Evolutionary conservation across 2,329 filamentous ascomycete species (phyloP), one percentile per base, ranked within the genome.

Genomic region (Fusarium agapanthi): DNA sequence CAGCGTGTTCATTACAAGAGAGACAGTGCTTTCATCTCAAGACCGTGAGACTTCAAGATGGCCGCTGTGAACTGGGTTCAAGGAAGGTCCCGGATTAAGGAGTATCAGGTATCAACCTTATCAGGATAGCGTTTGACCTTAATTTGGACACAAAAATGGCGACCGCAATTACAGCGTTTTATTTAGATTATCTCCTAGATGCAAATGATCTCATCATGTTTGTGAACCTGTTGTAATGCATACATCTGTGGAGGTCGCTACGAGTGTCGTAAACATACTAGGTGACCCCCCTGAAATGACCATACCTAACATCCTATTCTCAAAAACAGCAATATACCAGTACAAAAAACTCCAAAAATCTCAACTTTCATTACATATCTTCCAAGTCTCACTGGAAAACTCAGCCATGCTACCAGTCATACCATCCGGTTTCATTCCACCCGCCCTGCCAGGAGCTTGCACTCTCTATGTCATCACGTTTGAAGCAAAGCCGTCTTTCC

Each of bases 221-320:
- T 4, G 9, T 11, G 32, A 34, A 6, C 0, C 26, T 11, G 2
- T 35, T 7, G 18, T 22, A 8, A 28, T 6, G 9, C 6, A n/a
- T 28, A 26, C 3, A 38, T n/a, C 9, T 10, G 20, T 7, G 4
- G 24, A 37, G 6, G 24, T 38, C 2, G 24, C 20, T 22, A 4
- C 5, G 7, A 7, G 11, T 26, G 32, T 35, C 18, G 3, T 30
- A 8, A 1, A 9, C 14, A 4, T 9, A n/a, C 11, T 1, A 18
- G 7, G 20, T 28, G 7, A n/a, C 1, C 8, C 24, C 20, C 50
- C 24, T 40, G 50, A 40, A 28, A 28, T 28, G 32, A 13, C 14
- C 20, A 28, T 53, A 14, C 10, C 50, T 5, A 10, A 18, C 24
- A 38, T 10, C 6, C 11, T 20, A 7, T 40, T 7, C 4, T 38